Evolutionary conservation across 768 basidiomycete genomes (phyloP).

Genomic region (Hericium rajendrae): DNA sequence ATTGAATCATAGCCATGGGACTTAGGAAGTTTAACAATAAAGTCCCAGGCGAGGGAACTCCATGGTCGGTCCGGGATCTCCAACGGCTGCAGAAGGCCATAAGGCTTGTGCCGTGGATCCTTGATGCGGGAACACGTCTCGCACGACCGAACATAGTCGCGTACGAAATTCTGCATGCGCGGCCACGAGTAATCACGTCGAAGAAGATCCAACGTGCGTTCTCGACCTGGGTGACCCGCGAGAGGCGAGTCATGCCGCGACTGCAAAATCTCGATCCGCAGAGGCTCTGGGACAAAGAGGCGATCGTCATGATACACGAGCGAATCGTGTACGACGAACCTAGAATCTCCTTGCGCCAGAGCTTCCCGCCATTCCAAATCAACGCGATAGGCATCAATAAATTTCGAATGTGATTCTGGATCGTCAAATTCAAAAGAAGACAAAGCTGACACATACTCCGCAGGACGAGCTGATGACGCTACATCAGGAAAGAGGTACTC

Average conservation of each 20-base stretch:
- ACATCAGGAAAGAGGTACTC: slow-evolving; percentile 2
- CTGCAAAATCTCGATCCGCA: slow-evolving; percentile 22
- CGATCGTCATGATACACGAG: slow-evolving; percentile 19
- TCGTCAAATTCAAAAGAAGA: slow-evolving; percentile 17
- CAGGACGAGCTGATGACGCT: neutral
- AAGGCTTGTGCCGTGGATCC: slow-evolving; percentile 18
- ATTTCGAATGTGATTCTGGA: slow-evolving; percentile 11
- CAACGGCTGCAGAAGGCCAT: slow-evolving; percentile 25
- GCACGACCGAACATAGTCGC: slow-evolving; percentile 24
- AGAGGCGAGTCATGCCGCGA: slow-evolving; percentile 27
- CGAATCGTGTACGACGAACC: slow-evolving; percentile 4
- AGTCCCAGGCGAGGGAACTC: slow-evolving; percentile 15
- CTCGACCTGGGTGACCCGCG: slow-evolving; percentile 33
- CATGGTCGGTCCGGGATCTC: slow-evolving; percentile 14
- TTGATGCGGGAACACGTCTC: slow-evolving; percentile 22
- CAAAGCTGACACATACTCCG: neutral
- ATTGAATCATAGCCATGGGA: slow-evolving; percentile 7
- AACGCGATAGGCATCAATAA: slow-evolving; percentile 8
- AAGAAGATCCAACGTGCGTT: slow-evolving; percentile 24
- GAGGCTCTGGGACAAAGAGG: slow-evolving; percentile 24
- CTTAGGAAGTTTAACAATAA: slow-evolving; percentile 15
- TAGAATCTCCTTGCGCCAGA: slow-evolving; percentile 6
- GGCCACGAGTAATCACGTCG: slow-evolving; percentile 33
- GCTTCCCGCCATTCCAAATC: slow-evolving; percentile 16
- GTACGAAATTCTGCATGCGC: slow-evolving; percentile 16